These are phyloP conservation scores for Viola pubescens DNA, from an alignment of 441 rosid species.

Conservation along the genomic window DNA sequence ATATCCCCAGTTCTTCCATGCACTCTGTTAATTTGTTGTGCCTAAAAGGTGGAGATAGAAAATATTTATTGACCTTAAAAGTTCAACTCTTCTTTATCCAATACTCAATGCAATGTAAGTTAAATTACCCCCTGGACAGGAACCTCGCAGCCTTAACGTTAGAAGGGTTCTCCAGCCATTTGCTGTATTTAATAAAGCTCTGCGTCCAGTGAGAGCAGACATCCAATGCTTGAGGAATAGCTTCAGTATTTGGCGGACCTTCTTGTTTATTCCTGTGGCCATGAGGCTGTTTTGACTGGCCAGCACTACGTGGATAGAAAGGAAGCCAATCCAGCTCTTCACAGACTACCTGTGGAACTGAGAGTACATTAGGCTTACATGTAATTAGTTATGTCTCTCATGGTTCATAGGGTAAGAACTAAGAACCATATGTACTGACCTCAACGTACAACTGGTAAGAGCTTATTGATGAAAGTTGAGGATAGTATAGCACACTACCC, in stretches of 20 bases:
- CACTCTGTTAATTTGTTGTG: conserved; percentile 68
- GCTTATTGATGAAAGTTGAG: conserved; percentile 93
- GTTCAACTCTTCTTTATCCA: conserved; percentile 7
- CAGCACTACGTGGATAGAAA: conserved; percentile 53
- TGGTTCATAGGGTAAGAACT: too few species aligned
- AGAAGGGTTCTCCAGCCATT: conserved; percentile 85
- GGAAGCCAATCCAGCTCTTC: conserved; percentile 99
- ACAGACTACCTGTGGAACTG: conserved; percentile 73
- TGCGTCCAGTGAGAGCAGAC: conserved; percentile 93
- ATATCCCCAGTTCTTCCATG: conserved; percentile 59
- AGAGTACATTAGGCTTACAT: conserved; percentile 13
- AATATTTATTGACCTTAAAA: conserved; percentile 11
- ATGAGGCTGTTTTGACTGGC: conserved; percentile 39
- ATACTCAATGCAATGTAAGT: conserved; percentile 7
- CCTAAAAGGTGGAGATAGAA: conserved; percentile 38
- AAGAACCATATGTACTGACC: conserved; percentile 38
- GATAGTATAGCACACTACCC: conserved; percentile 88
- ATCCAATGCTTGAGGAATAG: conserved; percentile 56
- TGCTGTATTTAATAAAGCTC: conserved; percentile 89
- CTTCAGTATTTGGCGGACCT: conserved; percentile 76
- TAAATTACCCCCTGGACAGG: conserved; percentile 76
- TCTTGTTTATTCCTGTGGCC: conserved; percentile 56
- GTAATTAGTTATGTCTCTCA: too few species aligned
- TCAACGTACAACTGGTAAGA: conserved; percentile 96
- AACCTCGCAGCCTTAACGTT: conserved; percentile 85